A percentile compares a stretch with the other conserved stretches of the same genome.
phyloP scores from a whole-genome alignment of 495 filamentous ascomycete species.

The Durotheca rogersii region DNA sequence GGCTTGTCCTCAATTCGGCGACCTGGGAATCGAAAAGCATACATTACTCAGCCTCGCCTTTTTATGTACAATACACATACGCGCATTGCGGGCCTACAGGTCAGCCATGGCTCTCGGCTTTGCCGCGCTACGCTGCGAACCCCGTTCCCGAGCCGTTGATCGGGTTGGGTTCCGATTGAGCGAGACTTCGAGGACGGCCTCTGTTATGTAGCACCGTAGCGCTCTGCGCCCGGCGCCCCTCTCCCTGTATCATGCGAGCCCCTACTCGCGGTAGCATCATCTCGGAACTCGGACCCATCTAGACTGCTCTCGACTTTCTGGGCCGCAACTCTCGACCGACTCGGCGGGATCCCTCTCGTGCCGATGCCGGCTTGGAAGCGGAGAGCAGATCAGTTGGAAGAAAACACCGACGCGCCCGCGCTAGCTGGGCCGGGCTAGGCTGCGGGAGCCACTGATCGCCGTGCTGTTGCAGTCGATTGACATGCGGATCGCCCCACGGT shows the following conservation, averaged over 20 bases:
- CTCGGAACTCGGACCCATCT: constrained; percentile 17
- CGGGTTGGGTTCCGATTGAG: constrained; percentile 20
- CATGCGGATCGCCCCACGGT: not conserved
- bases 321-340: not conserved
- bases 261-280: constrained; percentile 8
- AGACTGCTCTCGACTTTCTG: not conserved
- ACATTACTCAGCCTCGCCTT: constrained; percentile 10
- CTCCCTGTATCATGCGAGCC: constrained; percentile 16
- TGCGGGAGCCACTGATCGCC: not conserved
- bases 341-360: not conserved
- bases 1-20: not conserved
- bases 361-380: not conserved
- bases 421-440: not conserved
- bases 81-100: no score
- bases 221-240: constrained; percentile 15
- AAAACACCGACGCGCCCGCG: not conserved
- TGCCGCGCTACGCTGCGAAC: constrained; percentile 4
- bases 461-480: no score
- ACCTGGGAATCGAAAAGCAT: constrained; percentile 7
- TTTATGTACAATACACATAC: no score
- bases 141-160: constrained; percentile 16
- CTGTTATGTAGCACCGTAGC: constrained; percentile 6
- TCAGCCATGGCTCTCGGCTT: constrained; percentile 5
- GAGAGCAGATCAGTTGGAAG: not conserved
- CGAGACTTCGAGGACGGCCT: constrained; percentile 4